Evolutionary conservation across 2,329 filamentous ascomycete genomes (phyloP).

Genomic region (Botrytis fabae): DNA sequence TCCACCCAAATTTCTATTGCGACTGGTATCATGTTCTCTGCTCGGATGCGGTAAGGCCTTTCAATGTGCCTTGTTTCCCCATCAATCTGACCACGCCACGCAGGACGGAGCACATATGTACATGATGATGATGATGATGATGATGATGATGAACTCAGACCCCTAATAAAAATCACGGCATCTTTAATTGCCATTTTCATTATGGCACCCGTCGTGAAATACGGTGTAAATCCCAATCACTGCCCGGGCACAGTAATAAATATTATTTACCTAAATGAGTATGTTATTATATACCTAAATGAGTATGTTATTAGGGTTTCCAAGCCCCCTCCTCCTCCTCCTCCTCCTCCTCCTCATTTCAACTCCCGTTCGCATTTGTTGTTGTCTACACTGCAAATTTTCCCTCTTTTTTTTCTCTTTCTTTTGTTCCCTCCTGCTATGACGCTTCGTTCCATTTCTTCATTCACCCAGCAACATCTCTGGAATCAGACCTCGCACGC

Average conservation of each 20-base stretch:
- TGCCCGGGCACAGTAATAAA: no score
- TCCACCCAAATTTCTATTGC: not conserved
- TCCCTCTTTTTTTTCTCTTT: not conserved
- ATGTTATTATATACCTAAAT: not conserved
- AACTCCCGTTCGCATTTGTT: not conserved
- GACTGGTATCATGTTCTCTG: not conserved
- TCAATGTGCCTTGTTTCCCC: not conserved
- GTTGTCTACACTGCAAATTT: not conserved
- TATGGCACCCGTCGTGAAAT: not conserved
- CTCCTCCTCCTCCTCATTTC: not conserved
- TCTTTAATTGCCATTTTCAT: not conserved
- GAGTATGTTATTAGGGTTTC: not conserved
- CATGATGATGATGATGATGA: not conserved
- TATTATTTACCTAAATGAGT: not conserved
- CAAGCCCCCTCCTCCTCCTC: not conserved
- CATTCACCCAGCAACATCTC: constrained; percentile 17
- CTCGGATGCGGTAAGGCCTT: not conserved
- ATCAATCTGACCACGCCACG: not conserved
- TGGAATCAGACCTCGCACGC: not conserved
- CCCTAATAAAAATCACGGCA: not conserved
- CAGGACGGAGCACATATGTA: not conserved
- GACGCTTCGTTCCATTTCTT: constrained; percentile 10
- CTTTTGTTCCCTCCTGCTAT: not conserved
- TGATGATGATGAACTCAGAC: not conserved
- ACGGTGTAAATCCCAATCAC: not conserved